Evolutionary conservation across 257 asterid species (phyloP).

Genomic region (Solanum infundibuliforme): DNA sequence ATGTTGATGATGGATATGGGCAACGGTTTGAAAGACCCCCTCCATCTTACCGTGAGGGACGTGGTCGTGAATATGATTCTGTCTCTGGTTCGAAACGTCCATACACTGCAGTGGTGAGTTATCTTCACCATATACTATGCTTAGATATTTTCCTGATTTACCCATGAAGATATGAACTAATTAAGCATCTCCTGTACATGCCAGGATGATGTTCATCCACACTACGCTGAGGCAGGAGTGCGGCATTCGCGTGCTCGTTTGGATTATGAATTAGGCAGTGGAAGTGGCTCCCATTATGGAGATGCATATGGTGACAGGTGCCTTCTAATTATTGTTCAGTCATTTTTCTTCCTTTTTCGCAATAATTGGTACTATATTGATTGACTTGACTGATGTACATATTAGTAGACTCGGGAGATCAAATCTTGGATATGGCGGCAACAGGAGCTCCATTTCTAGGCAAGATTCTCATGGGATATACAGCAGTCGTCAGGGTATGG

Average conservation of each 20-base stretch:
- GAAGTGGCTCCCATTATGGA: conserved; percentile 67
- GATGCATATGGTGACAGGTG: conserved; percentile 81
- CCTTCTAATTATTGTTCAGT: background rate
- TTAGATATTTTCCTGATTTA: background rate
- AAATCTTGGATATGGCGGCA: conserved; percentile 64
- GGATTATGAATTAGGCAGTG: conserved; percentile 61
- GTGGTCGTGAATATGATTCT: conserved; percentile 65
- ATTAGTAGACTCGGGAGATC: conserved; percentile 64
- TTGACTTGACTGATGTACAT: background rate
- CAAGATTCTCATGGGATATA: conserved; percentile 83
- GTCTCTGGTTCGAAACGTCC: conserved; percentile 89
- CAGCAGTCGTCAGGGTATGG: conserved; percentile 76
- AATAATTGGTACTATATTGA: background rate
- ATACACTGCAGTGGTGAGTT: conserved; percentile 50
- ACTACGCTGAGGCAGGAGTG: conserved; percentile 60
- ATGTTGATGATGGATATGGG: conserved; percentile 69
- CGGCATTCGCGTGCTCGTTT: conserved; percentile 89
- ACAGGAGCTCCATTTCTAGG: conserved; percentile 61
- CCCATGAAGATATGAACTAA: conserved; percentile 2
- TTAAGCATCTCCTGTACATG: conserved; percentile 9
- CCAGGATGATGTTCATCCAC: conserved; percentile 82
- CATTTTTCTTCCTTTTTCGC: background rate
- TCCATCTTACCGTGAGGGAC: conserved; percentile 64
- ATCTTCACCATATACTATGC: background rate
- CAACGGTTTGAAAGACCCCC: conserved; percentile 89